These are phyloP conservation scores for Populus hybrid DNA, from an alignment of 441 rosid species.

Conservation along the genomic window DNA sequence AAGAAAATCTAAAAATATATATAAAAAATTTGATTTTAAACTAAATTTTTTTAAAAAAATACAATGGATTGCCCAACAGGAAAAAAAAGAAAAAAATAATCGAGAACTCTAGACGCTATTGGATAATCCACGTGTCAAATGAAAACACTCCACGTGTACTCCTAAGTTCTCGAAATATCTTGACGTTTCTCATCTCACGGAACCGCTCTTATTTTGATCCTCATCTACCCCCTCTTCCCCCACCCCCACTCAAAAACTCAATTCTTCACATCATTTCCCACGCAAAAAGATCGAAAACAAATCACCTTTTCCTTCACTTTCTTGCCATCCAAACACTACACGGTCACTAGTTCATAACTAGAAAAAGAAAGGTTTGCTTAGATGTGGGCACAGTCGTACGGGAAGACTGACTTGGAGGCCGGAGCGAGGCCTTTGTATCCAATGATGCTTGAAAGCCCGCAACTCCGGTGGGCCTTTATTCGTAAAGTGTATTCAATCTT, in stretches of 20 bases:
- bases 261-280: neutral
- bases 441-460: constrained; percentile 75
- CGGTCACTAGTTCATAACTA: too few relatives aligned
- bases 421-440: constrained; percentile 70
- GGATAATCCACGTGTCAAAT: neutral
- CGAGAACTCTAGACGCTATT: constrained; percentile 4
- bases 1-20: too few relatives aligned
- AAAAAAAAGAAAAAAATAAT: too few relatives aligned
- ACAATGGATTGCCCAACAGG: too few relatives aligned
- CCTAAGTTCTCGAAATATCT: constrained; percentile 22
- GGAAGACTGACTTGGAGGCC: constrained; percentile 62
- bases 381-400: constrained; percentile 57
- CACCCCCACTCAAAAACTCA: neutral
- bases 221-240: neutral
- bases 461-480: constrained; percentile 87
- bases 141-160: constrained; percentile 1
- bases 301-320: neutral
- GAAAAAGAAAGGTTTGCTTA: neutral
- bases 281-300: neutral
- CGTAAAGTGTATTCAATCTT: constrained; percentile 76
- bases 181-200: constrained; percentile 13
- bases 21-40: too few relatives aligned
- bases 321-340: constrained; percentile 3
- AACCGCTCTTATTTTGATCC: neutral
- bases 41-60: too few relatives aligned